Conservation (phyloP, 257 asterid genomes). For the Solanum chiquidenum region DNA sequence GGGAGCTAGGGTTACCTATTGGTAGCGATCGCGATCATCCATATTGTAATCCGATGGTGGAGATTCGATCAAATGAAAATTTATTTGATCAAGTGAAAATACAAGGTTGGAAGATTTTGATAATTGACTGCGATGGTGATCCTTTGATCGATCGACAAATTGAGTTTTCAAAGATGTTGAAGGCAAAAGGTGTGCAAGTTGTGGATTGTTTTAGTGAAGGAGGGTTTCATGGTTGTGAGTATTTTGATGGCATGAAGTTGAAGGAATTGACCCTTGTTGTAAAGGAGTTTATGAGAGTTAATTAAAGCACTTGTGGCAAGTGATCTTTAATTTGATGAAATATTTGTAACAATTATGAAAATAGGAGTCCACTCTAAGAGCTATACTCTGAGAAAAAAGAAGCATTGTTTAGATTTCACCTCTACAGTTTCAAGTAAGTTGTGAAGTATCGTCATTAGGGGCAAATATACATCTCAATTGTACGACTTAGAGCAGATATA, state of each 20-base stretch:
- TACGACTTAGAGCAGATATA: background rate
- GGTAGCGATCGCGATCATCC: conserved; percentile 39
- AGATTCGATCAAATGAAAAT: background rate
- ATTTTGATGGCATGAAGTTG: conserved; percentile 10
- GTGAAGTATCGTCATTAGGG: background rate
- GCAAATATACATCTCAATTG: fast-evolving
- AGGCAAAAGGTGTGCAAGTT: conserved; percentile 23
- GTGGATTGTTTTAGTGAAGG: conserved; percentile 14
- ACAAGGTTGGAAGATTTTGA: conserved; percentile 18
- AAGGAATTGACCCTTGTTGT: background rate
- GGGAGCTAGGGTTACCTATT: conserved; percentile 33
- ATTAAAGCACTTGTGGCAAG: background rate
- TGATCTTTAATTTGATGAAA: background rate
- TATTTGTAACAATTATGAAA: background rate
- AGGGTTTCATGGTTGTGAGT: conserved; percentile 34
- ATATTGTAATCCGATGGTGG: conserved; percentile 24
- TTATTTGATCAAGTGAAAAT: conserved; percentile 6
- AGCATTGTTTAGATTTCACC: background rate
- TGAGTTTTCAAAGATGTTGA: conserved; percentile 13
- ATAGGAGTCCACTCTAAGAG: background rate
- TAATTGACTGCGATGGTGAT: conserved; percentile 30
- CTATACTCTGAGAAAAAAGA: background rate
- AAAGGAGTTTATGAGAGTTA: conserved; percentile 6
- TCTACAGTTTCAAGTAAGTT: background rate
- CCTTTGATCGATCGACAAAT: conserved; percentile 30